phyloP scores from a whole-genome alignment of 441 rosid species.

The Dalechampia spathulata region DNA sequence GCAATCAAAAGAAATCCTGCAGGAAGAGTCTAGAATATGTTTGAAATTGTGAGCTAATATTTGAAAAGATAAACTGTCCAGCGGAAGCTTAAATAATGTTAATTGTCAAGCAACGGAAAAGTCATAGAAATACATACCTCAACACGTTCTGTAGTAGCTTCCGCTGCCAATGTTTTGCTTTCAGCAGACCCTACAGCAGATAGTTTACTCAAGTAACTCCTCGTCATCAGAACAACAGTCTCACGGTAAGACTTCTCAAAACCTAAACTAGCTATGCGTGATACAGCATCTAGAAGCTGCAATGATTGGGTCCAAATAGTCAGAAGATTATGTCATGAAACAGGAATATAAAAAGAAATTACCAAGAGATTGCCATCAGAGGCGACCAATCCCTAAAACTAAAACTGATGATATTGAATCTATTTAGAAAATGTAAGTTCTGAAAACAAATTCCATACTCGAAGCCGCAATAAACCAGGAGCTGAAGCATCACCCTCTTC shows the following conservation, averaged over 20 bases:
- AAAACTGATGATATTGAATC: too few species aligned
- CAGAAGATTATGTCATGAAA: slow-evolving; percentile 22
- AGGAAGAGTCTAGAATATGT: slow-evolving; percentile 92
- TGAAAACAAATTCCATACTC: slow-evolving; percentile 49
- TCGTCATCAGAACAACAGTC: slow-evolving; percentile 96
- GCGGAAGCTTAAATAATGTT: not conserved
- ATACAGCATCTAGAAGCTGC: slow-evolving; percentile 99
- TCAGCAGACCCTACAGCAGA: slow-evolving; percentile 77
- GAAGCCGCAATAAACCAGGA: slow-evolving; percentile 83
- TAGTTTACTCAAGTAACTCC: slow-evolving; percentile 83
- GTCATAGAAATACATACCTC: slow-evolving; percentile 48
- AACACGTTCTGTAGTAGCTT: slow-evolving; percentile 82
- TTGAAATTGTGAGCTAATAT: slow-evolving; percentile 47
- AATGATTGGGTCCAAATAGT: slow-evolving; percentile 17
- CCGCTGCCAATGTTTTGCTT: slow-evolving; percentile 77
- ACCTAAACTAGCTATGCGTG: slow-evolving; percentile 94
- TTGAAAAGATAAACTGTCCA: slow-evolving; percentile 24
- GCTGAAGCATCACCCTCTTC: slow-evolving; percentile 98
- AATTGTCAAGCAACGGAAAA: slow-evolving; percentile 2
- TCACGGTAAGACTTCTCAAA: slow-evolving; percentile 98
- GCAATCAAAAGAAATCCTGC: slow-evolving; percentile 95
- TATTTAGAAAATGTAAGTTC: slow-evolving; percentile 25
- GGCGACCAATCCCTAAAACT: too few species aligned
- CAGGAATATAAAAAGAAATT: slow-evolving; percentile 17
- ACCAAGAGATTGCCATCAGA: slow-evolving; percentile 10